Evolutionary conservation across 2,329 filamentous ascomycete species (phyloP).

Genomic region (Pseudopithomyces chartarum): DNA sequence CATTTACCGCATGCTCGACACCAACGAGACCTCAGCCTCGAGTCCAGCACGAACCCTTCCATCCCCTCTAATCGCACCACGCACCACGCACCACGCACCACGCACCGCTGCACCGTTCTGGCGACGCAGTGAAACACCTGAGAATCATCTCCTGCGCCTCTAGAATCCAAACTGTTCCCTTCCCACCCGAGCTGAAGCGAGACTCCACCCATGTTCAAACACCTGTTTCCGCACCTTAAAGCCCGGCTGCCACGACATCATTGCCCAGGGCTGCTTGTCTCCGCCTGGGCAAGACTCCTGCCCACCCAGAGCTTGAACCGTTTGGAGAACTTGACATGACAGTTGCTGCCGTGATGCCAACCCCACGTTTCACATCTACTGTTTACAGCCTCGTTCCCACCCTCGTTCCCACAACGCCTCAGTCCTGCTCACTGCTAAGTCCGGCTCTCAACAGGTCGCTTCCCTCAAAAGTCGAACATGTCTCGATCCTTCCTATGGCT

Average conservation of each 20-base stretch:
- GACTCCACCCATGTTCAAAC: not conserved
- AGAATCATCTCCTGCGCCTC: not conserved
- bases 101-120: not conserved
- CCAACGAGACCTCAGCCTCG: too few relatives aligned
- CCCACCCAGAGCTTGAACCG: conserved; percentile 4
- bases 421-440: too few relatives aligned
- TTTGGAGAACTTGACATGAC: too few relatives aligned
- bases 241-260: conserved; percentile 1
- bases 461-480: too few relatives aligned
- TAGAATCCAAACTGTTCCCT: not conserved
- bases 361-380: too few relatives aligned
- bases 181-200: not conserved
- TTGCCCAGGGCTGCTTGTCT: conserved; percentile 17
- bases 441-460: too few relatives aligned
- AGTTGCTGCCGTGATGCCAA: not conserved
- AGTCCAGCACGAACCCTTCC: too few relatives aligned
- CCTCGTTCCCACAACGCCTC: too few relatives aligned
- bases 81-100: too few relatives aligned
- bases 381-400: too few relatives aligned
- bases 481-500: not conserved
- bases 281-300: not conserved
- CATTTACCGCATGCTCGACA: not conserved
- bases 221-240: not conserved
- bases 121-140: not conserved
- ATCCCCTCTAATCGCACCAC: not conserved